Percentiles rank a stretch among this genome's conserved stretches.
These are phyloP conservation scores for Apiospora phragmitis DNA, from an alignment of 2,329 filamentous ascomycete genomes.

Conservation along the genomic window DNA sequence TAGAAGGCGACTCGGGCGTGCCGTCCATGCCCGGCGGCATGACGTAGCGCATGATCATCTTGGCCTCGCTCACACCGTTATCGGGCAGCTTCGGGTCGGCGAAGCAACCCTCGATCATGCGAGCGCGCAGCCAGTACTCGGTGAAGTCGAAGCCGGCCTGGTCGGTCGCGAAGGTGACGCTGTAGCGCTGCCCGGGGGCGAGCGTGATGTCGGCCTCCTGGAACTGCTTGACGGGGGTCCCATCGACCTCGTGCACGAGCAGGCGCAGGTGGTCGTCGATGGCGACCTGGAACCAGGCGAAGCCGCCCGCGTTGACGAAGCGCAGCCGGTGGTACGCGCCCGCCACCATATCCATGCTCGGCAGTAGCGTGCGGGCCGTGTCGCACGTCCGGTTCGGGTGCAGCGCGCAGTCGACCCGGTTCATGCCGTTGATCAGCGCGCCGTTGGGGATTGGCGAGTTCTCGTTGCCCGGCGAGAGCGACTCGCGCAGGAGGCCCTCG, in stretches of 20 bases:
- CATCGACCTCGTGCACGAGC: conserved; percentile 68
- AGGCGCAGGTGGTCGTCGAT: conserved; percentile 61
- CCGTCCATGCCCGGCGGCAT: conserved; percentile 2
- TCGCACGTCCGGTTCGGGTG: conserved; percentile 45
- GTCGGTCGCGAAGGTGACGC: conserved; percentile 63
- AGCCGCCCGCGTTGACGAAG: conserved; percentile 69
- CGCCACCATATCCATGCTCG: conserved; percentile 48
- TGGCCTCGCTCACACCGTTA: conserved; percentile 45
- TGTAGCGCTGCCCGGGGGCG: conserved; percentile 71
- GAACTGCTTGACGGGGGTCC: conserved; percentile 62
- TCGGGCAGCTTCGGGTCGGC: conserved; percentile 48
- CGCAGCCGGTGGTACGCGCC: conserved; percentile 64
- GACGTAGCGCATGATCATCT: conserved; percentile 49
- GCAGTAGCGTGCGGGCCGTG: conserved; percentile 35
- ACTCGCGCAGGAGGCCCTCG: conserved; percentile 36
- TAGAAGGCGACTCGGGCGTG: conserved; percentile 10
- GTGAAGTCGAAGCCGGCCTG: conserved; percentile 48
- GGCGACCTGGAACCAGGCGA: conserved; percentile 71
- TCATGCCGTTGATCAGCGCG: conserved; percentile 45
- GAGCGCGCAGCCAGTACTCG: conserved; percentile 65
- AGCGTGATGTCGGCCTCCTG: conserved; percentile 63
- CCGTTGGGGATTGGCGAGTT: conserved; percentile 45
- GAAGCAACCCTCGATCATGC: conserved; percentile 62
- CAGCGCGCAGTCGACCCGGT: conserved; percentile 40
- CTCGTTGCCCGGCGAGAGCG: conserved; percentile 42